Conservation (phyloP, 148 eudicot genomes). For the Nyssa sinensis region DNA sequence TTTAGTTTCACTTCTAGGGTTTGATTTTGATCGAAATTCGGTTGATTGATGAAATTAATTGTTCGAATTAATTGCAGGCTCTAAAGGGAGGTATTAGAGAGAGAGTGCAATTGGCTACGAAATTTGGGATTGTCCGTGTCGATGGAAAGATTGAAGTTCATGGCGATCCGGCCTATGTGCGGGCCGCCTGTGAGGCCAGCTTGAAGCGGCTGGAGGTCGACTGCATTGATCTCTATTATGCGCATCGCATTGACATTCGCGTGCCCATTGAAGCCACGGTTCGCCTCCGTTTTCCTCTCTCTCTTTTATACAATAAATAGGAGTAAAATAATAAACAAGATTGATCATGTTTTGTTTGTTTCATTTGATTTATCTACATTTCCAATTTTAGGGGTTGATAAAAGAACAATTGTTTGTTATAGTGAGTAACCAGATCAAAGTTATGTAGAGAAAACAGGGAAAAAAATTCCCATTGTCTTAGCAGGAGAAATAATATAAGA, state of each 20-base stretch:
- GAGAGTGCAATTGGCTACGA: background rate
- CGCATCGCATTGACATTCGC: constrained; percentile 34
- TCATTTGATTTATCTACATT: no score
- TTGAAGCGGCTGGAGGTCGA: constrained; percentile 18
- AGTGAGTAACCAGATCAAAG: no score
- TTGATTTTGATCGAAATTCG: background rate
- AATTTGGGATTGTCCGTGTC: background rate
- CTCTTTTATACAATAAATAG: no score
- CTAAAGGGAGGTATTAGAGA: constrained; percentile 21
- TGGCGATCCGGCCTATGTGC: background rate
- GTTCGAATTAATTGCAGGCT: constrained; percentile 13
- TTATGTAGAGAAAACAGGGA: no score
- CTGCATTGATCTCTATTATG: constrained; percentile 38
- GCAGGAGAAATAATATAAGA: no score
- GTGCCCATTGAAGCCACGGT: constrained; percentile 50
- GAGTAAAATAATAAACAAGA: no score
- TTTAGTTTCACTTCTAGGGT: background rate
- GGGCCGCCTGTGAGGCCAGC: constrained; percentile 26
- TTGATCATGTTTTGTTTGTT: background rate
- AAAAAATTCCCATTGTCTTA: no score
- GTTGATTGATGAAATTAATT: background rate
- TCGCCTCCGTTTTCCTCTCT: background rate
- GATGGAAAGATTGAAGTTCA: background rate
- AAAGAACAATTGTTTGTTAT: no score
- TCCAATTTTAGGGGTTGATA: no score